These are phyloP conservation scores for Ophiosphaerella herpotricha DNA, from an alignment of 2,329 filamentous ascomycete genomes.

Conservation along the genomic window DNA sequence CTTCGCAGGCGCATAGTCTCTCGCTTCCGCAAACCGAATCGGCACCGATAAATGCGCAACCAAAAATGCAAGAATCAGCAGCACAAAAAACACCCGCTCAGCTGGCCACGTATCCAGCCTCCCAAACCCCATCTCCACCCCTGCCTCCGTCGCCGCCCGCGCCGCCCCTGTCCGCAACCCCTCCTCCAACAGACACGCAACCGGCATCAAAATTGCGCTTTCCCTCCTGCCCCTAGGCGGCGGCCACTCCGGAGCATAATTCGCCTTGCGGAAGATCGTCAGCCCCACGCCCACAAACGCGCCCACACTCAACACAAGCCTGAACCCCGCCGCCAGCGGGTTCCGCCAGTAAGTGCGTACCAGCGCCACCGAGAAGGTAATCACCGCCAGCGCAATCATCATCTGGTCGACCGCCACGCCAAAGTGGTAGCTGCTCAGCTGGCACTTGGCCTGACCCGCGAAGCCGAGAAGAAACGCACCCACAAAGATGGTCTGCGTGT, in stretches of 20 bases:
- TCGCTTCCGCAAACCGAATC: neutral
- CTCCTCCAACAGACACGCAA: constrained; percentile 3
- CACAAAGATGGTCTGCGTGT: constrained; percentile 5
- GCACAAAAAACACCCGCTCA: constrained; percentile 1
- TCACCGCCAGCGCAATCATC: constrained; percentile 4
- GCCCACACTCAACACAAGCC: neutral
- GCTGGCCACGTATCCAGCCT: neutral
- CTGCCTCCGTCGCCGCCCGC: neutral
- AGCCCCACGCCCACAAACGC: constrained; percentile 3
- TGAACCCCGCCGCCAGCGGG: neutral
- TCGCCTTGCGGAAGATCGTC: constrained; percentile 4
- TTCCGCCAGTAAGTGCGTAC: constrained; percentile 6
- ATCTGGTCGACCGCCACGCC: constrained; percentile 4
- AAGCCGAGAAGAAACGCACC: constrained; percentile 3
- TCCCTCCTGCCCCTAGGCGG: neutral
- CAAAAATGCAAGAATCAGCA: neutral
- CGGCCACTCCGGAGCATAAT: constrained; percentile 5
- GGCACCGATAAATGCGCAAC: neutral
- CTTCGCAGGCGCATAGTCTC: neutral
- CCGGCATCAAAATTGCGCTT: constrained; percentile 2
- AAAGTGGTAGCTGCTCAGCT: constrained; percentile 4
- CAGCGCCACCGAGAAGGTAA: constrained; percentile 4
- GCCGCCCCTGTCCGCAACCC: neutral
- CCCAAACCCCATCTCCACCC: no score
- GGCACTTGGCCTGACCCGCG: constrained; percentile 5